Percentiles rank a stretch among this genome's conserved stretches.
Conservation (phyloP, 2,329 filamentous ascomycete genomes). For the Endoconidiophora polonica region DNA sequence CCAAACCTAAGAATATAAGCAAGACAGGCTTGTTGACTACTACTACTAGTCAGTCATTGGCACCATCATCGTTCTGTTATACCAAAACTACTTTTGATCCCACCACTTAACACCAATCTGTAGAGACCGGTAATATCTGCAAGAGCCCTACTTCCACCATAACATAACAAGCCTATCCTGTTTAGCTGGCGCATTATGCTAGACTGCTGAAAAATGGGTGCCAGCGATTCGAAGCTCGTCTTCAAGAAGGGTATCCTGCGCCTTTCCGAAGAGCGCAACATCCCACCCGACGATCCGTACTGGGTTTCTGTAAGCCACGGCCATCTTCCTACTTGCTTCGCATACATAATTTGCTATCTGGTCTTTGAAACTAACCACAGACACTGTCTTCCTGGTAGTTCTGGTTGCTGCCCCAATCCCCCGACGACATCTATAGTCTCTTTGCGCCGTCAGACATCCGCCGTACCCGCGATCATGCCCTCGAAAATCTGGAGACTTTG, state of each 20-base stretch:
- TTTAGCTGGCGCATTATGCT: conserved; percentile 6
- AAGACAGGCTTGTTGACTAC: too few species aligned
- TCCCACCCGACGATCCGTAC: conserved; percentile 75
- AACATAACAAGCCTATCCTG: too few species aligned
- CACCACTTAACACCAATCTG: too few species aligned
- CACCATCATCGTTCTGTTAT: neutral
- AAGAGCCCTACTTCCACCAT: too few species aligned
- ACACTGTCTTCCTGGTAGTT: conserved; percentile 41
- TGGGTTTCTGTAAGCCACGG: conserved; percentile 63
- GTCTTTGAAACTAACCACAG: too few species aligned
- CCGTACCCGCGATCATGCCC: conserved; percentile 65
- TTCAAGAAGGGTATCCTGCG: conserved; percentile 98
- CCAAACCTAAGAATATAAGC: too few species aligned
- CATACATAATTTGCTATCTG: too few species aligned
- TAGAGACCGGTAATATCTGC: too few species aligned
- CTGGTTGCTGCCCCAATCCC: conserved; percentile 90
- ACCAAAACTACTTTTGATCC: neutral
- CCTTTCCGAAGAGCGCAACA: conserved; percentile 79
- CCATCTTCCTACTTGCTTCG: neutral
- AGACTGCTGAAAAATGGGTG: conserved; percentile 50
- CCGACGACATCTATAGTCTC: conserved; percentile 91
- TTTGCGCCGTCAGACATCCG: conserved; percentile 83
- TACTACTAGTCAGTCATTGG: too few species aligned
- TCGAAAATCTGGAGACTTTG: conserved; percentile 80
- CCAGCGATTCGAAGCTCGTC: conserved; percentile 94